These are phyloP conservation scores for Lentinus tigrinus DNA, from an alignment of 768 basidiomycete species.

Conservation along the genomic window DNA sequence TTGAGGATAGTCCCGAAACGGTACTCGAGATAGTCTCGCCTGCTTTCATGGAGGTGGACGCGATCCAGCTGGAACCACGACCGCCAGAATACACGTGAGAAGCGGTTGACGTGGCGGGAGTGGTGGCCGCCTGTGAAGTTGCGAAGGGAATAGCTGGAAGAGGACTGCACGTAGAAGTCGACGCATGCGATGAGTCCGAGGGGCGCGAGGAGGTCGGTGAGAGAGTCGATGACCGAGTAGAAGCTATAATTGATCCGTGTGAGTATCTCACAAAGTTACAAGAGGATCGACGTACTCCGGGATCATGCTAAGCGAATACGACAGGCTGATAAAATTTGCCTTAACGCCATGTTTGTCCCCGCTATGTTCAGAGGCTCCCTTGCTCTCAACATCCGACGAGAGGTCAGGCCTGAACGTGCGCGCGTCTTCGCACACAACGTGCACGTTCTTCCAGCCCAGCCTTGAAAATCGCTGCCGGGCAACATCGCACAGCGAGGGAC, in stretches of 20 bases:
- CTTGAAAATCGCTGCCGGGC: constrained; percentile 65
- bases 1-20: constrained; percentile 72
- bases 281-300: constrained; percentile 27
- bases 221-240: constrained; percentile 64
- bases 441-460: constrained; percentile 73
- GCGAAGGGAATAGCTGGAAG: constrained; percentile 17
- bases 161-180: constrained; percentile 19
- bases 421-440: constrained; percentile 72
- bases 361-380: constrained; percentile 38
- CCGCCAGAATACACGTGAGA: constrained; percentile 23
- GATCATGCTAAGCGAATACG: constrained; percentile 57
- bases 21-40: constrained; percentile 75
- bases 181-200: constrained; percentile 27
- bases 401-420: constrained; percentile 60
- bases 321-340: constrained; percentile 46
- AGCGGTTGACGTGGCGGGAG: constrained; percentile 16
- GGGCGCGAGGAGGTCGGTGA: constrained; percentile 63
- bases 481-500: constrained; percentile 67
- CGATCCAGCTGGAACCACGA: constrained; percentile 26
- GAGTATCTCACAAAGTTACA: constrained; percentile 37
- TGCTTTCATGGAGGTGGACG: constrained; percentile 51
- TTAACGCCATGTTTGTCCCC: constrained; percentile 42
- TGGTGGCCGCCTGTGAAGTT: constrained; percentile 18
- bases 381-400: constrained; percentile 36
- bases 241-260: constrained; percentile 41